These are phyloP conservation scores for Micractinium sp. DNA, from an alignment of 139 green algal species.

Conservation along the genomic window DNA sequence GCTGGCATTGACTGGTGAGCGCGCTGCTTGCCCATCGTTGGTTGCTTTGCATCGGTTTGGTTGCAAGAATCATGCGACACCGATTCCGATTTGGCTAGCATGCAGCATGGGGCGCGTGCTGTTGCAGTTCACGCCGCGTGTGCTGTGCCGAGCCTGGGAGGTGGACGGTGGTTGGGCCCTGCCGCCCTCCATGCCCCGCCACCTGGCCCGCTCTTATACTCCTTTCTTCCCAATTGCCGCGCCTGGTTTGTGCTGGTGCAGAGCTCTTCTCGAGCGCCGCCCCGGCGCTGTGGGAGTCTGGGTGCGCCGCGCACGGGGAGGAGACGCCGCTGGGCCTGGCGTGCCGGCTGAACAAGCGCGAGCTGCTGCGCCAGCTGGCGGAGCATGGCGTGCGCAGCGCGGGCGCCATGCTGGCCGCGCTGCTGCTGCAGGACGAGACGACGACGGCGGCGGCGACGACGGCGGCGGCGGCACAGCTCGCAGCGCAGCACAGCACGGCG, in stretches of 20 bases:
- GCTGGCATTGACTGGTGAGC: slow-evolving; percentile 1
- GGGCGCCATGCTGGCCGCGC: slow-evolving; percentile 4
- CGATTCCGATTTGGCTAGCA: neutral
- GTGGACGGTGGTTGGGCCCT: too few species aligned
- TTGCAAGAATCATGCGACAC: too few species aligned
- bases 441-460: neutral
- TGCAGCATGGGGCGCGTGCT: neutral
- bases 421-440: neutral
- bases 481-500: neutral
- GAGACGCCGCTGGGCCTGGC: slow-evolving; percentile 19
- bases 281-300: neutral
- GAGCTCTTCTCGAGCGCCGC: neutral
- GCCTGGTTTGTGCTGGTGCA: neutral
- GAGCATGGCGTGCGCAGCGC: slow-evolving; percentile 1
- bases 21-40: neutral
- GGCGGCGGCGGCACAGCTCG: neutral
- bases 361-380: slow-evolving; percentile 11
- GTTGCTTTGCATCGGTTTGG: neutral
- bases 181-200: neutral
- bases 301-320: neutral
- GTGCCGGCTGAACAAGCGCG: neutral
- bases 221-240: too few species aligned
- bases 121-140: too few species aligned
- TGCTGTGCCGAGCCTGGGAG: too few species aligned
- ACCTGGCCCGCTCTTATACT: neutral